A percentile compares a stretch with the other conserved stretches of the same genome.
phyloP scores from a whole-genome alignment of 2,329 filamentous ascomycete genomes.

The Penicillium sp. region DNA sequence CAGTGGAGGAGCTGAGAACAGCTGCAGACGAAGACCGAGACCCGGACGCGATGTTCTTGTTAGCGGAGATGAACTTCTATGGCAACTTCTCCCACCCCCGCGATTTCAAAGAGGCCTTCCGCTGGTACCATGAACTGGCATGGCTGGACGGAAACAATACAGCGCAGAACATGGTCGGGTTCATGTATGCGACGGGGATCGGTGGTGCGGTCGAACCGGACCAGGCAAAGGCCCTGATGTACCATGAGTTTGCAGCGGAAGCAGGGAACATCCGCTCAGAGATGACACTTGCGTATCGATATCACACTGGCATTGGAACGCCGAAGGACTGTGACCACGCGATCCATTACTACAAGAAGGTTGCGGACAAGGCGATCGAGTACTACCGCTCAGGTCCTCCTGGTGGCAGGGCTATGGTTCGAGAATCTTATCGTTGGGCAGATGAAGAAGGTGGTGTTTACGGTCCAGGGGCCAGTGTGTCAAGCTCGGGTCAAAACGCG shows the following conservation, averaged over 20 bases:
- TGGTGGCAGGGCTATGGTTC: slow-evolving; percentile 68
- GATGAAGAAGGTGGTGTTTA: slow-evolving; percentile 90
- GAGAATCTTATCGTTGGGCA: slow-evolving; percentile 73
- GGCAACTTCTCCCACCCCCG: slow-evolving; percentile 84
- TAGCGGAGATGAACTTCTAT: slow-evolving; percentile 93
- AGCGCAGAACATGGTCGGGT: slow-evolving; percentile 87
- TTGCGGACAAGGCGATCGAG: slow-evolving; percentile 82
- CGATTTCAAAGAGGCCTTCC: slow-evolving; percentile 70
- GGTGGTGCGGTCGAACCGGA: slow-evolving; percentile 71
- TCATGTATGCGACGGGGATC: slow-evolving; percentile 91
- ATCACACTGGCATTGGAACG: slow-evolving; percentile 76
- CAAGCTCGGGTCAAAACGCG: slow-evolving; percentile 76
- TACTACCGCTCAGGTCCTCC: slow-evolving; percentile 87
- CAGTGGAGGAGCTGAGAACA: slow-evolving; percentile 51
- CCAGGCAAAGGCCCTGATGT: slow-evolving; percentile 83
- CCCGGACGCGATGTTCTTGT: slow-evolving; percentile 75
- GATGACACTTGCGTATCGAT: slow-evolving; percentile 84
- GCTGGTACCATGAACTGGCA: slow-evolving; percentile 70
- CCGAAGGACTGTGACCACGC: slow-evolving; percentile 77
- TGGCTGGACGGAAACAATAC: slow-evolving; percentile 73
- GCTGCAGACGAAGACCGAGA: slow-evolving; percentile 48
- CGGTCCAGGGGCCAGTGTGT: slow-evolving; percentile 84
- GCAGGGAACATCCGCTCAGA: slow-evolving; percentile 74
- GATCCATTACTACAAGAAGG: slow-evolving; percentile 79
- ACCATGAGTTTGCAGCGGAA: slow-evolving; percentile 87